Conservation (phyloP, 2,329 filamentous ascomycete species). For the Venturia oleaginea region DNA sequence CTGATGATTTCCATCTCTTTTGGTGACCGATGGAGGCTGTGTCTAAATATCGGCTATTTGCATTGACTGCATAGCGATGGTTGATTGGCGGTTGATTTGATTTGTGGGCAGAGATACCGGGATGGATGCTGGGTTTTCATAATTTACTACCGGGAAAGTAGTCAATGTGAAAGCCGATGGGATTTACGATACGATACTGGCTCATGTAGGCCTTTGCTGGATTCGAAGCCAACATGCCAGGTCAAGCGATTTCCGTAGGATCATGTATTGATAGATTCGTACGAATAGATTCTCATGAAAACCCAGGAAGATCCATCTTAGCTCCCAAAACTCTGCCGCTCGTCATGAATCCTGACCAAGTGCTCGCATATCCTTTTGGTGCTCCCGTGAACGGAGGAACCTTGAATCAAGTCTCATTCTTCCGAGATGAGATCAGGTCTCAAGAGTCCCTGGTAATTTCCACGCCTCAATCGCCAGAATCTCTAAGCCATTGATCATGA, state of each 20-base stretch:
- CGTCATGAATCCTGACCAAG: not conserved
- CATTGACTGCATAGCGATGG: not conserved
- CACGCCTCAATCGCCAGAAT: not conserved
- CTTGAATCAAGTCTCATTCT: not conserved
- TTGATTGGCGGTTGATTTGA: not conserved
- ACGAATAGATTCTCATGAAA: not conserved
- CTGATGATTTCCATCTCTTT: not conserved
- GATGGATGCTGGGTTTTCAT: not conserved
- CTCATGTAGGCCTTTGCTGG: not conserved
- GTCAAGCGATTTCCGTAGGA: not conserved
- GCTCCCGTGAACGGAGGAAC: not conserved
- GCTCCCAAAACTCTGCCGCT: not conserved
- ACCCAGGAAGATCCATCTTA: not conserved
- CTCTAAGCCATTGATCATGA: not conserved
- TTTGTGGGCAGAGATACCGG: not conserved
- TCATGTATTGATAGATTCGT: not conserved
- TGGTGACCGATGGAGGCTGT: not conserved
- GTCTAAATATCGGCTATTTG: not conserved
- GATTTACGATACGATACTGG: slow-evolving; percentile 1
- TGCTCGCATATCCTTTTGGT: not conserved
- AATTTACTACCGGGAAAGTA: not conserved
- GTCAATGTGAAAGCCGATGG: not conserved
- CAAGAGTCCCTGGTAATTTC: not conserved
- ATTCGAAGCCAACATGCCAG: not conserved
- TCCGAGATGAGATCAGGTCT: not conserved